phyloP scores from a whole-genome alignment of 176 grass and related monocot genomes.

The Alloteropsis semialata region DNA sequence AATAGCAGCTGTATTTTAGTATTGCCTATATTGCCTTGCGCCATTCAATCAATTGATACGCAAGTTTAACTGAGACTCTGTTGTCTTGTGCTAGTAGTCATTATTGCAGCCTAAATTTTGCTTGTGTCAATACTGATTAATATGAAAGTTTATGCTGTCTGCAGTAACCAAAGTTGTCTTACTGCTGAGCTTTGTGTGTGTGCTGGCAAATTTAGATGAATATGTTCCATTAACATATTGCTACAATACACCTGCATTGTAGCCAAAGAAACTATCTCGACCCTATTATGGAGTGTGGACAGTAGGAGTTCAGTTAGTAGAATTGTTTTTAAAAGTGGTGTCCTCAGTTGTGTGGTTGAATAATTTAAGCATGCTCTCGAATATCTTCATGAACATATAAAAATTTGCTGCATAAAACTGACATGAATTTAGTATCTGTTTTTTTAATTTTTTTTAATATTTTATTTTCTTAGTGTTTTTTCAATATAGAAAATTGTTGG shows the following conservation, averaged over 20 bases:
- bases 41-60: neutral
- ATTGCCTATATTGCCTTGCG: neutral
- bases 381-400: neutral
- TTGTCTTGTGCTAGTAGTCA: neutral
- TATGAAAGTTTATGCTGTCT: neutral
- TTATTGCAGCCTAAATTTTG: neutral
- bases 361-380: neutral
- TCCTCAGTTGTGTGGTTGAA: neutral
- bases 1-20: neutral
- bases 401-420: neutral
- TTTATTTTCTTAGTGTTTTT: neutral
- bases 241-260: neutral
- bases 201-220: neutral
- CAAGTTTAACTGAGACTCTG: neutral
- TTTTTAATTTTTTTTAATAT: neutral
- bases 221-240: neutral
- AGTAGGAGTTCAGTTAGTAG: neutral
- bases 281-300: neutral
- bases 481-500: neutral
- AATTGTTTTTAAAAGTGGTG: neutral
- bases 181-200: neutral
- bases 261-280: neutral
- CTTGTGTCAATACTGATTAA: neutral
- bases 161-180: neutral
- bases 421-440: neutral